Percentiles rank a stretch among this genome's conserved stretches.
Evolutionary conservation across 2,329 filamentous ascomycete species (phyloP).

Genomic region (Coniochaeta prunicola): DNA sequence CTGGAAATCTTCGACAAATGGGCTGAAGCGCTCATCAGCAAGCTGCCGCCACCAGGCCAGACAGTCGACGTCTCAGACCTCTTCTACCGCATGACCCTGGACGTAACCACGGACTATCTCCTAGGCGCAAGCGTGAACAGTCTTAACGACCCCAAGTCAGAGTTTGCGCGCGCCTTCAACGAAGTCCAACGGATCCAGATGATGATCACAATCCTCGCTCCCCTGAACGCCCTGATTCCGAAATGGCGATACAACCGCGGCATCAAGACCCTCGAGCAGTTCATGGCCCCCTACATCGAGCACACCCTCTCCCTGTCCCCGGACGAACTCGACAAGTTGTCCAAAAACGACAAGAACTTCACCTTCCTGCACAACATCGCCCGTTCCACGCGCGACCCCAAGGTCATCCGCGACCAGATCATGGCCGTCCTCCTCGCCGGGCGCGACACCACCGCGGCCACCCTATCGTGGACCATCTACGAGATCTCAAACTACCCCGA

Average conservation of each 20-base stretch:
- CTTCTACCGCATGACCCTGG: conserved; percentile 60
- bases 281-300: conserved; percentile 64
- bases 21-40: conserved; percentile 48
- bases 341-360: conserved; percentile 57
- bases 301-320: conserved; percentile 54
- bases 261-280: conserved; percentile 59
- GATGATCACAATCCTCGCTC: conserved; percentile 44
- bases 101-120: conserved; percentile 61
- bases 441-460: conserved; percentile 49
- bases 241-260: conserved; percentile 52
- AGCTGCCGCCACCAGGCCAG: conserved; percentile 45
- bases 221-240: conserved; percentile 38
- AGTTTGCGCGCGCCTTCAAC: conserved; percentile 63
- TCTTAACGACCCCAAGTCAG: conserved; percentile 37
- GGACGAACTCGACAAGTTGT: conserved; percentile 61
- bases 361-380: conserved; percentile 76
- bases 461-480: conserved; percentile 33
- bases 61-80: conserved; percentile 54
- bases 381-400: conserved; percentile 54
- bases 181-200: conserved; percentile 63
- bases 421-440: conserved; percentile 67
- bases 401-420: conserved; percentile 68
- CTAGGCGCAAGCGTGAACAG: conserved; percentile 52
- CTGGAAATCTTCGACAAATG: conserved; percentile 54
- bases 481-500: conserved; percentile 26